Evolutionary conservation across 2,329 filamentous ascomycete genomes (phyloP), one percentile per base, ranked within the genome.

Genomic region (Sporothrix globosa): DNA sequence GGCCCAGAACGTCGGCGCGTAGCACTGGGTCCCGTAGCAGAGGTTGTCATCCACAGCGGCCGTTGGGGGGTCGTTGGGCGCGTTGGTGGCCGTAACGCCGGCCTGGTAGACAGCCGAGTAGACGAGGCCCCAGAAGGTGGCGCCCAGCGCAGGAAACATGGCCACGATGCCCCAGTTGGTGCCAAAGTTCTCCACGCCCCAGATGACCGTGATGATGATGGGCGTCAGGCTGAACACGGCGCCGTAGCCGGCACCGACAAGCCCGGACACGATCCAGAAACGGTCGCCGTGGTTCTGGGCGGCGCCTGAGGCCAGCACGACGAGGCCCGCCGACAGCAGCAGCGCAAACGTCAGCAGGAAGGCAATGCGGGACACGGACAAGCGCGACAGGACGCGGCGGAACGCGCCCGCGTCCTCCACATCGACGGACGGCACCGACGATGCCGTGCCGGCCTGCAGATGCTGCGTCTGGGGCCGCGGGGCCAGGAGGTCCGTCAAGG

Each of bases 181-280:
- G 71, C 93, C 96, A 78, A 99, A 98, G 79, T 98, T 99, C 82
- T 98, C 94, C 0, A 97, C 93, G 34, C 96, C 96, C 96, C 96
- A 99, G 60, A 99, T 95, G 11, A 97, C 93, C n/a, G 90, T 93
- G 75, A 97, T 91, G 70, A 98, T 92, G 74, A 98, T 94, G 2
- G 96, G 96, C 0, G 92, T 91, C 6, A 98, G 86, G 63, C 89
- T 91, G 82, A 98, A 99, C 27, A 94, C 88, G 44, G 94, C 94
- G 58, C 96, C 96, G 77, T 99, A 98, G 58, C 96, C 96, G 1
- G 93, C 90, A 7, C 96, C 96, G 7, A 99, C 89, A 1, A 94
- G 85, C 0, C 91, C 88, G 0, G 93, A 96, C 10, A 97, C 91
- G 63, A 95, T 81, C 86, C 93, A 95, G 82, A 98, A 97, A 48